These are phyloP conservation scores for Bipolaris oryzae DNA, from an alignment of 2,329 filamentous ascomycete species.

Conservation along the genomic window DNA sequence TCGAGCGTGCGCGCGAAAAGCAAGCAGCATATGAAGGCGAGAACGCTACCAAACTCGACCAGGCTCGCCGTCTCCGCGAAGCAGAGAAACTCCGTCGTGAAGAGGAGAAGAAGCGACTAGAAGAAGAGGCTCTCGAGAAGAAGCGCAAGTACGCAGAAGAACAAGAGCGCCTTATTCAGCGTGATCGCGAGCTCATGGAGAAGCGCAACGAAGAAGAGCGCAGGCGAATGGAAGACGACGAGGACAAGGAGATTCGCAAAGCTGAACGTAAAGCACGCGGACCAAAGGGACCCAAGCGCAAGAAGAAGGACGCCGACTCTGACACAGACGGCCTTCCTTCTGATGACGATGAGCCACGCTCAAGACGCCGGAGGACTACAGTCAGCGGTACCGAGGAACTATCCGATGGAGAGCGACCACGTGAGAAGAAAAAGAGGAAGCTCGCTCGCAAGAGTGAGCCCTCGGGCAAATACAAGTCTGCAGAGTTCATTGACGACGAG, in stretches of 20 bases:
- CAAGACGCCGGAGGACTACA: slow-evolving; percentile 45
- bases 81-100: slow-evolving; percentile 79
- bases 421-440: slow-evolving; percentile 67
- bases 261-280: slow-evolving; percentile 58
- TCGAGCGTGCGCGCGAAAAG: slow-evolving; percentile 81
- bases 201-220: slow-evolving; percentile 73
- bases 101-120: slow-evolving; percentile 71
- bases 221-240: slow-evolving; percentile 63
- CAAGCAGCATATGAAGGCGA: slow-evolving; percentile 92
- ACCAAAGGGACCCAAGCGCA: slow-evolving; percentile 54
- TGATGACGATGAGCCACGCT: slow-evolving; percentile 47
- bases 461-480: slow-evolving; percentile 78
- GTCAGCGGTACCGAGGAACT: slow-evolving; percentile 49
- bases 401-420: slow-evolving; percentile 64
- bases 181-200: slow-evolving; percentile 73
- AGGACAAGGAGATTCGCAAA: slow-evolving; percentile 83
- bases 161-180: slow-evolving; percentile 77
- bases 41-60: slow-evolving; percentile 85
- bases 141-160: slow-evolving; percentile 86
- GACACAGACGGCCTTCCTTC: slow-evolving; percentile 51
- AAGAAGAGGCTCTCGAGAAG: slow-evolving; percentile 73
- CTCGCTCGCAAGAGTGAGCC: slow-evolving; percentile 59
- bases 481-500: slow-evolving; percentile 82
- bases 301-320: slow-evolving; percentile 65
- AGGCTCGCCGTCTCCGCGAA: slow-evolving; percentile 79